Evolutionary conservation across 1,139 yeast species (phyloP).

Genomic region (Scheffersomyces cryptocercus): DNA sequence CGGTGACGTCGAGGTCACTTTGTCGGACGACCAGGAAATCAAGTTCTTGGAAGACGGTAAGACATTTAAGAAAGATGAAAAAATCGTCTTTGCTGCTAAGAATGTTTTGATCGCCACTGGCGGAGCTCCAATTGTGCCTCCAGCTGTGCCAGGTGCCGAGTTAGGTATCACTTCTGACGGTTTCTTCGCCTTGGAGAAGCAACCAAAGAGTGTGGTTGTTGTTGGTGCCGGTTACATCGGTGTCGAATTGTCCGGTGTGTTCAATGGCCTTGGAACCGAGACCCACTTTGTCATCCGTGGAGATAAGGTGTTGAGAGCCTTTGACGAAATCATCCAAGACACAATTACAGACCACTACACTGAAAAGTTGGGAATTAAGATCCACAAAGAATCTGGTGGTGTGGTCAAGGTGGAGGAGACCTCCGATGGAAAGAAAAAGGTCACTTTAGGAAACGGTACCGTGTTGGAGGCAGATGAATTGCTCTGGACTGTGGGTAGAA

Average conservation of each 20-base stretch:
- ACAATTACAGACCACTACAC: slow-evolving; percentile 79
- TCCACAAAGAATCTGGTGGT: slow-evolving; percentile 64
- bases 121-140: slow-evolving; percentile 78
- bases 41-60: slow-evolving; percentile 32
- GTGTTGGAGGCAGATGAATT: slow-evolving; percentile 73
- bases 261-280: slow-evolving; percentile 84
- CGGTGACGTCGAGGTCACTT: slow-evolving; percentile 77
- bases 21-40: slow-evolving; percentile 44
- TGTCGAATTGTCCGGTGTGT: slow-evolving; percentile 91
- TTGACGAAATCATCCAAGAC: slow-evolving; percentile 79
- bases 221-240: slow-evolving; percentile 99
- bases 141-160: slow-evolving; percentile 74
- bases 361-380: slow-evolving; percentile 71
- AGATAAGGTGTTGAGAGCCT: slow-evolving; percentile 82
- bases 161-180: slow-evolving; percentile 90
- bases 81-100: slow-evolving; percentile 71
- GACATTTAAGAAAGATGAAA: slow-evolving; percentile 45
- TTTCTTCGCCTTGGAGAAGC: slow-evolving; percentile 74
- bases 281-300: slow-evolving; percentile 89
- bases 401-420: slow-evolving; percentile 64
- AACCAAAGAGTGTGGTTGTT: slow-evolving; percentile 89
- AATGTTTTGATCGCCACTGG: slow-evolving; percentile 90
- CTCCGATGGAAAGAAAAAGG: slow-evolving; percentile 60
- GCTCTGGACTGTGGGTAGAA: slow-evolving; percentile 94
- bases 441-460: slow-evolving; percentile 55